phyloP scores from a whole-genome alignment of 129 eudicot species.

The Flaveria linearis region DNA sequence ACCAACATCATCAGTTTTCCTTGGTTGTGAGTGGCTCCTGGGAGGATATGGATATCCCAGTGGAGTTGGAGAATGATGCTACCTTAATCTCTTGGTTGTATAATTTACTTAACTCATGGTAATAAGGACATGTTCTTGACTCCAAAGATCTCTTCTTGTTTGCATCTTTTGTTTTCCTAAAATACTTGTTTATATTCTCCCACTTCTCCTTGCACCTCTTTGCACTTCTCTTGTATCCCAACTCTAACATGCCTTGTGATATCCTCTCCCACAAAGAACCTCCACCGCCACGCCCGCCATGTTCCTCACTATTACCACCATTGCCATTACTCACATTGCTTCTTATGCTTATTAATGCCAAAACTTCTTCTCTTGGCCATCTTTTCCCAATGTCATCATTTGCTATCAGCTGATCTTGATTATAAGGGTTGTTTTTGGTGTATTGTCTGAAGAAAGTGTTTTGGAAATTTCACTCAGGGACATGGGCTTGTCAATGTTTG shows the following conservation, averaged over 20 bases:
- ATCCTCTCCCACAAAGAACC: constrained; percentile 88
- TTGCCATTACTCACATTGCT: constrained; percentile 43
- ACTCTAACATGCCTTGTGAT: constrained; percentile 67
- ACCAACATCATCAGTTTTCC: too few relatives aligned
- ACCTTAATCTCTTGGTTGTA: constrained; percentile 54
- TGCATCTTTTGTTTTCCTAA: constrained; percentile 70
- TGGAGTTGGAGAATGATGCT: constrained; percentile 24
- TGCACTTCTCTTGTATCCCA: constrained; percentile 81
- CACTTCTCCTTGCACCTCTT: constrained; percentile 96
- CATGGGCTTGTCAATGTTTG: background rate
- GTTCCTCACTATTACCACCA: background rate
- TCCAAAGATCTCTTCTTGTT: constrained; percentile 82
- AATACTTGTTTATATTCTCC: constrained; percentile 93
- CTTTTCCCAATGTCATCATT: constrained; percentile 62
- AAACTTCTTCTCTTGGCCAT: constrained; percentile 89
- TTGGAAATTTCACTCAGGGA: constrained; percentile 5
- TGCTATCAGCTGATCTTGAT: constrained; percentile 14
- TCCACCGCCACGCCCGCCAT: constrained; percentile 6
- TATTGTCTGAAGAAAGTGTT: constrained; percentile 13
- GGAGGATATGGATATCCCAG: constrained; percentile 19
- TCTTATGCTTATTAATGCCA: constrained; percentile 74
- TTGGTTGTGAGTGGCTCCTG: constrained; percentile 12
- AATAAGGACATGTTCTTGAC: constrained; percentile 89
- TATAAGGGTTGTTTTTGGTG: constrained; percentile 8
- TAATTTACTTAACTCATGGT: constrained; percentile 62